phyloP scores from a whole-genome alignment of 2,329 filamentous ascomycete genomes.

The Colletotrichum sp. region DNA sequence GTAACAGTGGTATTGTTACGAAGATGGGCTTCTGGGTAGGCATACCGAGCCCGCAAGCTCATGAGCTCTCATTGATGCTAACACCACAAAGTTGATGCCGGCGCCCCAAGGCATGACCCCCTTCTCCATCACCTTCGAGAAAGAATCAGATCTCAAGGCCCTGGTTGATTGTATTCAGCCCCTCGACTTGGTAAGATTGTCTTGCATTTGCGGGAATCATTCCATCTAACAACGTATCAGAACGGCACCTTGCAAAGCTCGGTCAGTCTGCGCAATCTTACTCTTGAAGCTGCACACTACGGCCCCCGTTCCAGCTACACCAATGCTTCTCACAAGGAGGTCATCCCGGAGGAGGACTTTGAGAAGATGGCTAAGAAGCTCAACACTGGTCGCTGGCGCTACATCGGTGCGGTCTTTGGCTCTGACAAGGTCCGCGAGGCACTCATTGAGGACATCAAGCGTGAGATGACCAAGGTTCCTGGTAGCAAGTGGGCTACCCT shows the following conservation, averaged over 20 bases:
- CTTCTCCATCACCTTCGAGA: constrained; percentile 8
- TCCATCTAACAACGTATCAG: background rate
- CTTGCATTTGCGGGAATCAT: accelerated
- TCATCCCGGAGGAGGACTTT: constrained; percentile 10
- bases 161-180: background rate
- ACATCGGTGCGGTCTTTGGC: constrained; percentile 8
- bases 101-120: constrained; percentile 6
- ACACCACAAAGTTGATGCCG: background rate
- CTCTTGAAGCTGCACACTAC: constrained; percentile 5
- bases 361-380: constrained; percentile 13
- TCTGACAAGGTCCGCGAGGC: constrained; percentile 13
- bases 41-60: accelerated
- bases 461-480: constrained; percentile 3
- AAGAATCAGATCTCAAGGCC: background rate
- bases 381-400: constrained; percentile 9
- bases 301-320: constrained; percentile 13
- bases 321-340: constrained; percentile 10
- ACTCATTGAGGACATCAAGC: background rate
- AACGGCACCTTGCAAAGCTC: constrained; percentile 3
- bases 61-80: background rate
- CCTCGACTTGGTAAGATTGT: background rate
- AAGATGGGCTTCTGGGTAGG: constrained; percentile 53
- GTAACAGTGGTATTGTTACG: constrained; percentile 56
- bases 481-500: constrained; percentile 13
- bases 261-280: constrained; percentile 8